A percentile compares a stretch with the other conserved stretches of the same genome.
phyloP scores from a whole-genome alignment of 2,329 filamentous ascomycete genomes.

The Fusarium sp. region DNA sequence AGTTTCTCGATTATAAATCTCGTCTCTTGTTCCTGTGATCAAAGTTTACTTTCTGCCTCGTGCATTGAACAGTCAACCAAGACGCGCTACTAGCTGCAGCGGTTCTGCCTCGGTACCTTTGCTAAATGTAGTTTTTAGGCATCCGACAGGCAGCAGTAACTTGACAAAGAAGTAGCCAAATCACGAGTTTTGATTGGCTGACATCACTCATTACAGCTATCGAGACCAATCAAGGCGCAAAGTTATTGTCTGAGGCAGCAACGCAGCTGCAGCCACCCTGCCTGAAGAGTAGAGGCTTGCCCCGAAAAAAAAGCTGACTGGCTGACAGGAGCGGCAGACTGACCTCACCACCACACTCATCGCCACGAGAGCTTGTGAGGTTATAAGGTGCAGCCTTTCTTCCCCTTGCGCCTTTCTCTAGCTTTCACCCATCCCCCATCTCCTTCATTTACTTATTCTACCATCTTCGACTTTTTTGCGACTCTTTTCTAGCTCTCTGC shows the following conservation, averaged over 20 bases:
- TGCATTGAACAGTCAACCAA: slow-evolving; percentile 19
- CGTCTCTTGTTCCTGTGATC: neutral
- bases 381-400: slow-evolving; percentile 44
- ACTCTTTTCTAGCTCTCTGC: slow-evolving; percentile 11
- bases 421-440: slow-evolving; percentile 26
- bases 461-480: slow-evolving; percentile 20
- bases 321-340: slow-evolving; percentile 33
- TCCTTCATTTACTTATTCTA: slow-evolving; percentile 26
- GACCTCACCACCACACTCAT: slow-evolving; percentile 43
- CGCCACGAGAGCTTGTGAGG: slow-evolving; percentile 39
- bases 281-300: slow-evolving; percentile 30
- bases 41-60: slow-evolving; percentile 2
- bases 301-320: slow-evolving; percentile 49
- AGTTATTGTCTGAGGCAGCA: slow-evolving; percentile 52
- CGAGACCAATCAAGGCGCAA: slow-evolving; percentile 44
- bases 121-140: slow-evolving; percentile 42
- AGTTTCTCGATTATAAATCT: neutral
- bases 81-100: slow-evolving; percentile 26
- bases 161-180: slow-evolving; percentile 33
- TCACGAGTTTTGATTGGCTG: slow-evolving; percentile 44
- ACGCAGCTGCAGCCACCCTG: slow-evolving; percentile 37
- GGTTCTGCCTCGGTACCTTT: slow-evolving; percentile 45
- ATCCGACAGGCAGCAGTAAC: slow-evolving; percentile 46
- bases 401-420: slow-evolving; percentile 32
- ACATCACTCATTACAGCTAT: slow-evolving; percentile 38